A percentile compares a stretch with the other conserved stretches of the same genome.
Conservation (phyloP, 2,329 filamentous ascomycete species). For the Penicillium oxalicum region DNA sequence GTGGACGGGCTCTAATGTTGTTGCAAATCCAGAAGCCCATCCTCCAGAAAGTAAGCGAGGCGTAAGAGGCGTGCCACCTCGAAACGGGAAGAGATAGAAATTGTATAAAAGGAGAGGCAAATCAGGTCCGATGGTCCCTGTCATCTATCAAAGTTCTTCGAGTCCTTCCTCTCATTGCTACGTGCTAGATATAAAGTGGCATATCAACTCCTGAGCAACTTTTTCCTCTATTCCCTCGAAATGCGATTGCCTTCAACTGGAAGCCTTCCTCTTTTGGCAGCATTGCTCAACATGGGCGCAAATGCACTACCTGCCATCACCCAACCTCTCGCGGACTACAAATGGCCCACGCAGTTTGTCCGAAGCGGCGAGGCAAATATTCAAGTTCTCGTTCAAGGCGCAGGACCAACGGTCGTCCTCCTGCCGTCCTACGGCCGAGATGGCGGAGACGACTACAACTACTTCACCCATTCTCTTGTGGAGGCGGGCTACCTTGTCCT, state of each 20-base stretch:
- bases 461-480: not conserved
- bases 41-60: not conserved
- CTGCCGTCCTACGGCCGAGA: not conserved
- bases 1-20: not conserved
- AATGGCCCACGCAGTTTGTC: not conserved
- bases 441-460: not conserved
- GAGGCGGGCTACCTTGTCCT: not conserved
- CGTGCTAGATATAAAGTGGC: not conserved
- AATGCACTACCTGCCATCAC: not conserved
- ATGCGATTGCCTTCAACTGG: not conserved
- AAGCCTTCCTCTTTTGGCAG: not conserved
- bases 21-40: not conserved
- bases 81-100: not conserved
- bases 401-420: not conserved
- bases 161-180: not conserved
- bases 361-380: not conserved
- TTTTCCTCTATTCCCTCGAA: not conserved
- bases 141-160: not conserved
- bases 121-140: no score
- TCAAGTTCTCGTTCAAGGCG: not conserved
- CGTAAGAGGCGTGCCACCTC: not conserved
- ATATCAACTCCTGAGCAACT: not conserved
- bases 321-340: not conserved
- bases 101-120: not conserved
- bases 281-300: not conserved